Percentiles rank a stretch among this genome's conserved stretches.
Conservation (phyloP, 2,329 filamentous ascomycete genomes). For the Cercospora beticola region DNA sequence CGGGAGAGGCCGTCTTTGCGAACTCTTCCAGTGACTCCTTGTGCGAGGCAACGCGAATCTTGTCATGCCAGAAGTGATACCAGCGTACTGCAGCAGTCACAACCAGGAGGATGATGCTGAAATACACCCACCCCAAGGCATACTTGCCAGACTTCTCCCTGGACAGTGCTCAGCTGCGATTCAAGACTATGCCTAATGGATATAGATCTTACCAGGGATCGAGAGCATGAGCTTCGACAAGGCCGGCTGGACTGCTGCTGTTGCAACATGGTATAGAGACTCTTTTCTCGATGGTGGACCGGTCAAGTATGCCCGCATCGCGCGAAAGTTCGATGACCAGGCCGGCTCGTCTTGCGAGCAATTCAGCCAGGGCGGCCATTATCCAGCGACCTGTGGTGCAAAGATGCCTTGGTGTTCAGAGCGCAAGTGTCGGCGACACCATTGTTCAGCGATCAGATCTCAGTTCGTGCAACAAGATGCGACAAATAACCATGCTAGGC, state of each 20-base stretch:
- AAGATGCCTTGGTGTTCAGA: not conserved
- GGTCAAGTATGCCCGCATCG: slow-evolving; percentile 8
- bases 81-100: slow-evolving; percentile 68
- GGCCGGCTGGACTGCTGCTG: slow-evolving; percentile 54
- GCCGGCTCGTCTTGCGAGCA: slow-evolving; percentile 33
- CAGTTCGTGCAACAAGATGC: not conserved
- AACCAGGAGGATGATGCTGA: slow-evolving; percentile 70
- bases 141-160: slow-evolving; percentile 74
- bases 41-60: slow-evolving; percentile 83
- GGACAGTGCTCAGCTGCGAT: not conserved
- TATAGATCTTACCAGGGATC: slow-evolving; percentile 65
- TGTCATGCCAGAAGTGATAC: slow-evolving; percentile 91
- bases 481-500: not conserved
- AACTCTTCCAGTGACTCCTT: slow-evolving; percentile 75
- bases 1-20: slow-evolving; percentile 56
- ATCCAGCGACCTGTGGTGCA: not conserved
- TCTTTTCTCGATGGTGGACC: slow-evolving; percentile 40
- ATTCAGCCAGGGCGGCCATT: slow-evolving; percentile 35
- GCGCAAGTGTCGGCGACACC: not conserved
- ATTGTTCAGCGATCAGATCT: not conserved
- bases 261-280: slow-evolving; percentile 58
- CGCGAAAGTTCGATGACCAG: slow-evolving; percentile 27
- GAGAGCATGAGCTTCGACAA: slow-evolving; percentile 56
- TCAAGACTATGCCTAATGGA: not conserved
- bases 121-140: slow-evolving; percentile 83